phyloP scores from a whole-genome alignment of 23 red algal species.

The Gracilaria gracilis region DNA sequence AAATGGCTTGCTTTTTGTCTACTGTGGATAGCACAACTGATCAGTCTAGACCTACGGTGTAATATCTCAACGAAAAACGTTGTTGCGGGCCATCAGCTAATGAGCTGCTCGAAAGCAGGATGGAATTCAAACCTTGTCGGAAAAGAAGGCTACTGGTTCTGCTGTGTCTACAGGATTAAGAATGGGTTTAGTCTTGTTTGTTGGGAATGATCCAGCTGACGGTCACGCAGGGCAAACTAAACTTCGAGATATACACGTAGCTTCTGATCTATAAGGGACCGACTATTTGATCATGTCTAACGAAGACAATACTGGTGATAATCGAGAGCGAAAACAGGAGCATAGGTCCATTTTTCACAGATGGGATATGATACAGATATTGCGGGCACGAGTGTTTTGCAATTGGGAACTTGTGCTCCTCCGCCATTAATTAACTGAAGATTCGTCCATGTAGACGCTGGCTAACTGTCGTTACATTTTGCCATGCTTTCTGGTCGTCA shows the following conservation, averaged over 20 bases:
- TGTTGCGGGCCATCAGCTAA: too few relatives aligned
- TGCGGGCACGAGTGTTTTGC: neutral
- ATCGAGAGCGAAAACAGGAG: neutral
- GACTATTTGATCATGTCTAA: neutral
- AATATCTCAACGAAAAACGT: too few relatives aligned
- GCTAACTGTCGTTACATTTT: neutral
- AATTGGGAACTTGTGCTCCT: neutral
- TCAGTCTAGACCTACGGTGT: too few relatives aligned
- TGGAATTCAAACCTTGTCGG: too few relatives aligned
- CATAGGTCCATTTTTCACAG: neutral
- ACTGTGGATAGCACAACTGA: too few relatives aligned
- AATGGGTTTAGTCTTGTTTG: too few relatives aligned
- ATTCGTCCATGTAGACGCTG: neutral
- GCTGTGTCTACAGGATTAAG: too few relatives aligned
- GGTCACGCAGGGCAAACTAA: too few relatives aligned
- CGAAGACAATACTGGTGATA: neutral
- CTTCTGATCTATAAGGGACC: neutral
- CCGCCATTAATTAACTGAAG: neutral
- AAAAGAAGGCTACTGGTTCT: too few relatives aligned
- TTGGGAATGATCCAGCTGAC: too few relatives aligned
- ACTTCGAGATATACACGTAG: neutral
- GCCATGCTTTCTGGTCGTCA: neutral
- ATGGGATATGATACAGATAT: neutral
- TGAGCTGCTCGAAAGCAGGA: too few relatives aligned
- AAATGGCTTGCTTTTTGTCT: too few relatives aligned